These are phyloP conservation scores for Linum usitatissimum DNA, from an alignment of 345 rosid genomes.

Conservation along the genomic window DNA sequence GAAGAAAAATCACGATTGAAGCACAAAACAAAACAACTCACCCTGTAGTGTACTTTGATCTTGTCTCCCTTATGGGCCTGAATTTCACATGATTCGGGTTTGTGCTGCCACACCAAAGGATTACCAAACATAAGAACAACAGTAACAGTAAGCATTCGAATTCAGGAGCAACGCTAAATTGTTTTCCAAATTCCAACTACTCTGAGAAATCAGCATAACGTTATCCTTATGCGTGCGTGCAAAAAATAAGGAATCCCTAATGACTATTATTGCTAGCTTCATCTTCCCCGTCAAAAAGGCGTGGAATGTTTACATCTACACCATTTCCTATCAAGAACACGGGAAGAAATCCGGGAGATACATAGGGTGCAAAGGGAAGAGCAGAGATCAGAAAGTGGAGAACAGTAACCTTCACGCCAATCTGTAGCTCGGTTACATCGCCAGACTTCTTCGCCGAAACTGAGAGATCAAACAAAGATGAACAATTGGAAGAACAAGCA, in stretches of 20 bases:
- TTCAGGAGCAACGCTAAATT: not conserved
- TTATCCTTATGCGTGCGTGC: not conserved
- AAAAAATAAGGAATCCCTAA: not conserved
- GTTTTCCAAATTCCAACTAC: not conserved
- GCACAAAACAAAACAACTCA: conserved; percentile 11
- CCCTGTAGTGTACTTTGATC: conserved; percentile 82
- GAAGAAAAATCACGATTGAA: not conserved
- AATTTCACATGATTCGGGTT: conserved; percentile 62
- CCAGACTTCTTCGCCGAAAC: conserved; percentile 57
- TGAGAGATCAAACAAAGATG: conserved; percentile 14
- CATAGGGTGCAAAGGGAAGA: not conserved
- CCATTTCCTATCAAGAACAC: not conserved
- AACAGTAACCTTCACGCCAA: conserved; percentile 71
- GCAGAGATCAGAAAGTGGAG: too few species aligned
- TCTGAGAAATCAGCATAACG: not conserved
- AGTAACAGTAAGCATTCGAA: not conserved
- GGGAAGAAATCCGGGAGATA: not conserved
- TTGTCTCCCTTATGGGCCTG: conserved; percentile 93
- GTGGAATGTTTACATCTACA: not conserved
- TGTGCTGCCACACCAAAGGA: conserved; percentile 31
- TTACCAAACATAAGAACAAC: not conserved
- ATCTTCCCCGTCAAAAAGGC: too few species aligned
- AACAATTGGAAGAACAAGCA: not conserved
- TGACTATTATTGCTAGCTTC: not conserved
- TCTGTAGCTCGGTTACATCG: conserved; percentile 81